These are phyloP conservation scores for Fusarium pininemorale DNA, from an alignment of 2,329 filamentous ascomycete species.

Conservation along the genomic window DNA sequence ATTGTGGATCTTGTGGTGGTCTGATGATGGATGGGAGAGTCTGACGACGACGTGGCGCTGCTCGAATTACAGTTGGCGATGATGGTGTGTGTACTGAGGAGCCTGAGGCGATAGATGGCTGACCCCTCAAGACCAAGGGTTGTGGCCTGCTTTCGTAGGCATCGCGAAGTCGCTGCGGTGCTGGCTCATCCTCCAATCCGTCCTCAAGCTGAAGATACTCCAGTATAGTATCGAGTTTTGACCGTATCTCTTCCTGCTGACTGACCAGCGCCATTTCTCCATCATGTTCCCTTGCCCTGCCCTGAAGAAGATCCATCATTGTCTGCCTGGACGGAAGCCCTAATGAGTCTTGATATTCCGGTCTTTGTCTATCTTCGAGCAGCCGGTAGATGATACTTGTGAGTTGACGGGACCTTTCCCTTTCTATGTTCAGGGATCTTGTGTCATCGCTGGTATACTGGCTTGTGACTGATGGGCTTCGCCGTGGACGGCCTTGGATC, in stretches of 20 bases:
- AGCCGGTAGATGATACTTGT: background rate
- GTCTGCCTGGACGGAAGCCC: background rate
- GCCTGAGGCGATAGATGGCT: background rate
- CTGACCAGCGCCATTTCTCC: background rate
- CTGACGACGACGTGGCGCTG: background rate
- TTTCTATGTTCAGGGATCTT: background rate
- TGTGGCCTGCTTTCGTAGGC: background rate
- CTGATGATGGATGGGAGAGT: background rate
- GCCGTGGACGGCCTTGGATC: background rate
- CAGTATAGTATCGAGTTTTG: constrained; percentile 1
- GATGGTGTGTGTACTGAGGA: background rate
- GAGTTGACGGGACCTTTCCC: constrained; percentile 1
- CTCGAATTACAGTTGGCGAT: background rate
- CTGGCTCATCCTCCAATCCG: background rate
- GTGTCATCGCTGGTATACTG: background rate
- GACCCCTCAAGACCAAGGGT: background rate
- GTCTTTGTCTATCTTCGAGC: background rate
- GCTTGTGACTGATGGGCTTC: background rate
- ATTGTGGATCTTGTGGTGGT: background rate
- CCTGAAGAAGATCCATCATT: background rate
- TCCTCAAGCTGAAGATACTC: background rate
- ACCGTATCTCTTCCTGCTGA: background rate
- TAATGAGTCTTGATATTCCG: background rate
- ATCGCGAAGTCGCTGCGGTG: background rate
- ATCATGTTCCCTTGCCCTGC: background rate